A percentile compares a stretch with the other conserved stretches of the same genome.
Conservation (phyloP, 768 basidiomycete species). For the Amanita subjunquillea region DNA sequence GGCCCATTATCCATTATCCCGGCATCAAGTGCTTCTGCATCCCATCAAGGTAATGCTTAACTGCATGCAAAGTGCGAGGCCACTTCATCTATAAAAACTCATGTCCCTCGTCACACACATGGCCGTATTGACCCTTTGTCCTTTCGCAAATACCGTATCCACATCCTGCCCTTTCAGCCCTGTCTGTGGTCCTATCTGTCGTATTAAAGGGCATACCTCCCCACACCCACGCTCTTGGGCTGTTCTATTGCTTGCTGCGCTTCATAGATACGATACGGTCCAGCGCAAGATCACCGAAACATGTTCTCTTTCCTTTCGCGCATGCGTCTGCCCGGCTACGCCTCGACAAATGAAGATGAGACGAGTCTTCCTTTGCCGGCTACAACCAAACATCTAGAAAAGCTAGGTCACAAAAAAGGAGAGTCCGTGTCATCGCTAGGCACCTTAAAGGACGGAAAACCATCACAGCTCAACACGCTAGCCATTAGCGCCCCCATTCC, state of each 20-base stretch:
- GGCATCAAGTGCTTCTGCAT: neutral
- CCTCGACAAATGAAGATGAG: neutral
- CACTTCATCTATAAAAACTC: constrained; percentile 5
- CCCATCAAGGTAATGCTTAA: neutral
- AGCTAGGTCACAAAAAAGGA: neutral
- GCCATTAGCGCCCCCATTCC: constrained; percentile 26
- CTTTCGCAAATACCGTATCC: neutral
- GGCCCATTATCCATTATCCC: neutral
- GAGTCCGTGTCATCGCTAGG: constrained; percentile 16
- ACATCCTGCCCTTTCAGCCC: neutral
- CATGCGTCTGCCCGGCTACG: constrained; percentile 1
- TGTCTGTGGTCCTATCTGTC: neutral
- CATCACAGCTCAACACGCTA: constrained; percentile 11
- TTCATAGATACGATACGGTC: constrained; percentile 2
- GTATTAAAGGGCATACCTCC: neutral
- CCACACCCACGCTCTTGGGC: neutral
- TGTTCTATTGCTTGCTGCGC: neutral
- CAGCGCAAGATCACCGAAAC: neutral
- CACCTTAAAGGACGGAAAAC: constrained; percentile 11
- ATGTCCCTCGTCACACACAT: constrained; percentile 2
- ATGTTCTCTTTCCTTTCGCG: constrained; percentile 7
- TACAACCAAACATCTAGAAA: neutral
- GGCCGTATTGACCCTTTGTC: neutral
- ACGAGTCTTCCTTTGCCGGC: neutral
- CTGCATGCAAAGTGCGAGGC: constrained; percentile 3